These are phyloP conservation scores for Venturia asperata DNA, from an alignment of 2,329 filamentous ascomycete species.

Conservation along the genomic window DNA sequence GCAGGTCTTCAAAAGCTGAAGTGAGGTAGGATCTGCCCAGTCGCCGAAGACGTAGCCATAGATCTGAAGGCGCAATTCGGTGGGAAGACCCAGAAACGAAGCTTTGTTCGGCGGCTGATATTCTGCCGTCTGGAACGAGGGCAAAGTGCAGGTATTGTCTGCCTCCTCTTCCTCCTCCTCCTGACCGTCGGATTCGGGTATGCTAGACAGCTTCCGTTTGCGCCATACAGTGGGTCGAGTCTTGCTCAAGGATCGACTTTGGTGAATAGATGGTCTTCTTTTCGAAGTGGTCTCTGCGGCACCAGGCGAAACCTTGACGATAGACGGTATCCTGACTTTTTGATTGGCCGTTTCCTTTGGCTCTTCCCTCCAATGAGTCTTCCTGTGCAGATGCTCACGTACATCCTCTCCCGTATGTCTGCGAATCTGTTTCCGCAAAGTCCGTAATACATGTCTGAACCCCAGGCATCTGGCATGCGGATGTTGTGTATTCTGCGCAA, in stretches of 20 bases:
- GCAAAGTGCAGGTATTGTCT: not conserved
- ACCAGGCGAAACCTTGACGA: not conserved
- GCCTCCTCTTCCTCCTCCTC: constrained; percentile 4
- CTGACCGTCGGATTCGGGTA: constrained; percentile 3
- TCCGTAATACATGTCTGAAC: not conserved
- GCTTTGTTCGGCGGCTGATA: constrained; percentile 8
- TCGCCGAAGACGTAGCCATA: constrained; percentile 20
- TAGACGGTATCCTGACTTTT: not conserved
- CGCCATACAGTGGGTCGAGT: constrained; percentile 1
- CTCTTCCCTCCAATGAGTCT: constrained; percentile 9
- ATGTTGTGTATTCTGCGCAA: not conserved
- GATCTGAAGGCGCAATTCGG: constrained; percentile 21
- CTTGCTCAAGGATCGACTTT: constrained; percentile 7
- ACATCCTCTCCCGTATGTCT: not conserved
- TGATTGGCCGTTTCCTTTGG: not conserved
- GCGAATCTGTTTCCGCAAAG: constrained; percentile 5
- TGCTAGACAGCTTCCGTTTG: constrained; percentile 2
- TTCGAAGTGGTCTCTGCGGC: not conserved
- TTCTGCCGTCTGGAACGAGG: not conserved
- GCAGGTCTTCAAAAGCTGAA: constrained; percentile 20
- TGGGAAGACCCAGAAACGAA: constrained; percentile 20
- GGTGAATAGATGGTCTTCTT: not conserved
- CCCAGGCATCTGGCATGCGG: not conserved
- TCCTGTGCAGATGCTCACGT: constrained; percentile 1
- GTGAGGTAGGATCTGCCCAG: constrained; percentile 11